Base-by-base conservation (phyloP, 305 asterid species). In the Fraxinus dipetala region DNA sequence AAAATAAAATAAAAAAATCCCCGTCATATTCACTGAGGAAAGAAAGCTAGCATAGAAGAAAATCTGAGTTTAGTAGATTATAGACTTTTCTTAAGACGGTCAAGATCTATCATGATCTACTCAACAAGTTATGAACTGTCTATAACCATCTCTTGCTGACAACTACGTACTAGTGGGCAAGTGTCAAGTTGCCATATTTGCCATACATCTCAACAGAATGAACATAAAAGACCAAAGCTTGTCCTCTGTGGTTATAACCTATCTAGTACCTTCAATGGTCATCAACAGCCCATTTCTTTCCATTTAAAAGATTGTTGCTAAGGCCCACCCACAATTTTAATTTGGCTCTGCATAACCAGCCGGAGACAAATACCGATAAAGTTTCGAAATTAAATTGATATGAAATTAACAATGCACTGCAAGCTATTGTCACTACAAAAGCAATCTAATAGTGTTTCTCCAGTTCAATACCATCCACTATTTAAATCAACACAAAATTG, bases 401-500 rank as follows among this genome's bases (percentile, higher is more conserved):
- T 73, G 11, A 65, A 31, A n/a, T 43, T 43, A 51, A 72, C 34
- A 79, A 76, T 45, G 74, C 63, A 43, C 80, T 10, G 7, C 43
- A 59, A 75, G 75, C 56, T 65, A 40, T 43, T 26, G 80, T 72
- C 63, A 65, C 78, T 43, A 16, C 14, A 63, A 72, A 67, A 43
- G 54, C n/a, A 45, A 45, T 45, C 18, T 45, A 45, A 45, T 43
- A 43, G 16, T 45, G 18, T 45, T 40, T 45, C 4, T 14, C 56
- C 56, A 45, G 5, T 45, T 45, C 56, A 45, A 13, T 45, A 13
- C 56, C n/a, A 45, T 13, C 18, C 56, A 45, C 56, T 40, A 40
- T 40, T 10, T 40, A 40, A 40, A 40, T 40, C 48, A 45, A 45
- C n/a, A 45, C 56, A 43, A 14, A 43, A 2, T 11, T 43, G n/a